Percentiles rank a stretch among this genome's conserved stretches.
Evolutionary conservation across 176 grass and related monocot genomes (phyloP).

Genomic region (Eleusine indica): DNA sequence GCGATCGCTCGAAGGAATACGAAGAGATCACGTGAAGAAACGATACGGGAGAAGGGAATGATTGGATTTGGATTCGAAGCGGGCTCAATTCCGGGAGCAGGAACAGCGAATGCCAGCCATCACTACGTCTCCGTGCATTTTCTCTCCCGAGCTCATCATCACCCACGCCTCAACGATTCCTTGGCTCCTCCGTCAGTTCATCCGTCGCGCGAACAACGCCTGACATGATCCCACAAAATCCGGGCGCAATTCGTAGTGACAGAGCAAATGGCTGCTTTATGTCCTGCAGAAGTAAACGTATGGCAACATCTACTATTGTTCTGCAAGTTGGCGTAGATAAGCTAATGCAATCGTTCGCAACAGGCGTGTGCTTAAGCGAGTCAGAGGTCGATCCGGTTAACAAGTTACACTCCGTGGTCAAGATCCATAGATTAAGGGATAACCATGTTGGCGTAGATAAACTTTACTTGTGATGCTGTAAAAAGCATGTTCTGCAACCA

Average conservation of each 20-base stretch:
- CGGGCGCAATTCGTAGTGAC: constrained; percentile 19
- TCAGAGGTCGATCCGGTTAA: not conserved
- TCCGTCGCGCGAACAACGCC: constrained; percentile 17
- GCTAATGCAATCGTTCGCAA: not conserved
- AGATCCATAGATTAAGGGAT: not conserved
- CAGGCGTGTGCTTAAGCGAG: not conserved
- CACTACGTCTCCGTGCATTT: not conserved
- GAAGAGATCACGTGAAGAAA: not conserved
- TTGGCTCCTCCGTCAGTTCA: not conserved
- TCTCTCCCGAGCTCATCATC: not conserved
- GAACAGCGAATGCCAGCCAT: constrained; percentile 5
- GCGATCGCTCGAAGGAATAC: not conserved
- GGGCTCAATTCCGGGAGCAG: constrained; percentile 12
- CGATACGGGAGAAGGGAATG: not conserved
- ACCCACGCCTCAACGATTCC: constrained; percentile 22
- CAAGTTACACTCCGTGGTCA: not conserved
- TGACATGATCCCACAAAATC: constrained; percentile 56
- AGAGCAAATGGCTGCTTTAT: constrained; percentile 25
- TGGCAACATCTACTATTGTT: not conserved
- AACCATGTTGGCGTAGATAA: not conserved
- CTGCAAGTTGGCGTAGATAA: not conserved
- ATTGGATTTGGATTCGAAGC: constrained; percentile 13
- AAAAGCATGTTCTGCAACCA: not conserved
- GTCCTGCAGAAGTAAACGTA: constrained; percentile 8
- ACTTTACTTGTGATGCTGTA: not conserved